Percentiles rank a stretch among this genome's conserved stretches.
Evolutionary conservation across 164 flowering plant genomes (phyloP).

Genomic region (Houttuynia cordata): DNA sequence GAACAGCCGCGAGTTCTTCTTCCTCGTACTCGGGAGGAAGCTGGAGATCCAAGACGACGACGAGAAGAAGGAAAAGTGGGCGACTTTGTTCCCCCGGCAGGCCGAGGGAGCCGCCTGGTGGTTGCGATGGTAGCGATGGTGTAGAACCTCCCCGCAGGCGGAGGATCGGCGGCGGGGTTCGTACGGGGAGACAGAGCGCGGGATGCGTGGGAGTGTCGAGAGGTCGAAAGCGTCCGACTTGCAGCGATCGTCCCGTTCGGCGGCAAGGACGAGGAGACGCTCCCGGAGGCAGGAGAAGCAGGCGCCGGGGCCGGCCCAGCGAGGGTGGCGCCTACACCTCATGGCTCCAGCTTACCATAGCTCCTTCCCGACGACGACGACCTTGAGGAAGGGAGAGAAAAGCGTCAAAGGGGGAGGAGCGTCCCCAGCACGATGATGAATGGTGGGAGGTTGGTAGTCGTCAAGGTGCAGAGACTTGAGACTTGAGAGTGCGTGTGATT

Average conservation of each 20-base stretch:
- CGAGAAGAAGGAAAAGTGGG: background rate
- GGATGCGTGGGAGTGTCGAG: background rate
- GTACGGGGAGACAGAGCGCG: background rate
- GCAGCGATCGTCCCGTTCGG: background rate
- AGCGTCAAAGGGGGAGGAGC: background rate
- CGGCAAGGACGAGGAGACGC: conserved; percentile 3
- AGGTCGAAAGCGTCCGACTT: background rate
- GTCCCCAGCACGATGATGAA: too few species aligned
- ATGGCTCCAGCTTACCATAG: background rate
- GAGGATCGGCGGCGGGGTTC: background rate
- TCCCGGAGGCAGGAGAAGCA: conserved; percentile 8
- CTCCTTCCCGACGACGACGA: too few species aligned
- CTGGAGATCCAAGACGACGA: background rate
- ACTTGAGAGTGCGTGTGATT: too few species aligned
- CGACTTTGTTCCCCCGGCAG: background rate
- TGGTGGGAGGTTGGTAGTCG: too few species aligned
- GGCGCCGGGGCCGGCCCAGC: conserved; percentile 3
- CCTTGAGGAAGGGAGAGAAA: too few species aligned
- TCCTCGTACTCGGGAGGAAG: background rate
- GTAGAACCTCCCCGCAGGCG: background rate
- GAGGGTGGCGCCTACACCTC: conserved; percentile 11
- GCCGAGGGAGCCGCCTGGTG: background rate
- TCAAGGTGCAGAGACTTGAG: too few species aligned
- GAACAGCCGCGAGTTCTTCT: background rate
- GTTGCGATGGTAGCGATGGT: background rate